Evolutionary conservation across 2,329 filamentous ascomycete species (phyloP).

Genomic region (Hymenotorrendiella dingleyae): DNA sequence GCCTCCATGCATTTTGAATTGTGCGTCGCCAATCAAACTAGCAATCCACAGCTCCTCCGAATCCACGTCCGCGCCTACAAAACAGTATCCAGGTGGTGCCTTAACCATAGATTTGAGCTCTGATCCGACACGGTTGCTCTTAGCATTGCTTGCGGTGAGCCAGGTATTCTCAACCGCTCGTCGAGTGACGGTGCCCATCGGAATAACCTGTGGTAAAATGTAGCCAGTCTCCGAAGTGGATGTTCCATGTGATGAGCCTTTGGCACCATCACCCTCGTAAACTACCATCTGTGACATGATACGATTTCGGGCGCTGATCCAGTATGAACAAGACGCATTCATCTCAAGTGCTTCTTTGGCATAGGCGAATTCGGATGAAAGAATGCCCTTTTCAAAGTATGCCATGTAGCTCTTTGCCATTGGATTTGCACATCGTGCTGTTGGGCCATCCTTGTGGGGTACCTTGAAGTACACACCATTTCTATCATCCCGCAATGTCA

Average conservation of each 20-base stretch:
- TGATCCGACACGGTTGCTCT: slow-evolving; percentile 90
- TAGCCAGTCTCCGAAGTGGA: slow-evolving; percentile 51
- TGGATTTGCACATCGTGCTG: slow-evolving; percentile 76
- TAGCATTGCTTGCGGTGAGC: slow-evolving; percentile 96
- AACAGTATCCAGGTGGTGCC: slow-evolving; percentile 82
- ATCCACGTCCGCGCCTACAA: slow-evolving; percentile 96
- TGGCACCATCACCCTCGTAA: slow-evolving; percentile 60
- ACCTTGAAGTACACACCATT: slow-evolving; percentile 78
- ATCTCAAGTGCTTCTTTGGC: slow-evolving; percentile 95
- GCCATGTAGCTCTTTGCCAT: slow-evolving; percentile 85
- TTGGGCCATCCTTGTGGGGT: slow-evolving; percentile 90
- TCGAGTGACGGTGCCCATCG: slow-evolving; percentile 95
- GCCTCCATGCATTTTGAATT: slow-evolving; percentile 90
- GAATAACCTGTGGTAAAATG: slow-evolving; percentile 91
- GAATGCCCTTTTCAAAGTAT: slow-evolving; percentile 84
- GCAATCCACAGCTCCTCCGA: slow-evolving; percentile 98
- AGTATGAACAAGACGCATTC: slow-evolving; percentile 98
- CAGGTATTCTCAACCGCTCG: slow-evolving; percentile 96
- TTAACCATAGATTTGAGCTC: slow-evolving; percentile 96
- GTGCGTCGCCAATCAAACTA: slow-evolving; percentile 86
- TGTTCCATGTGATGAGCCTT: slow-evolving; percentile 13
- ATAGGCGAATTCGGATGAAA: slow-evolving; percentile 83
- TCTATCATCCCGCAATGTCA: slow-evolving; percentile 58
- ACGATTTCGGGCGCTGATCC: slow-evolving; percentile 91
- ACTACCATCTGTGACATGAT: slow-evolving; percentile 96